phyloP scores from a whole-genome alignment of 73 alveolate species.

The Tetrahymena malaccensis region DNA sequence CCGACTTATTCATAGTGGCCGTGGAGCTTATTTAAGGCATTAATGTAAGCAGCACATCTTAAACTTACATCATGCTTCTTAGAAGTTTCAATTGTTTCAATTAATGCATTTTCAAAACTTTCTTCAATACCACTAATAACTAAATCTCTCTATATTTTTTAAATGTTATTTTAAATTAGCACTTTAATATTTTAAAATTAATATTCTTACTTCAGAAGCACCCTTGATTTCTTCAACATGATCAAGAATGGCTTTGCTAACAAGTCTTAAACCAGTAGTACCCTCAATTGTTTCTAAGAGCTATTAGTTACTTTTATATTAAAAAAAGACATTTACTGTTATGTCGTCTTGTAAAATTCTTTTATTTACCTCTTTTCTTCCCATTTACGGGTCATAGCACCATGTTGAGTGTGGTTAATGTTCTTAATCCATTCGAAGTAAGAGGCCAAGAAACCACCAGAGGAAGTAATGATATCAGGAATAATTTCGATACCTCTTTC shows the following conservation, averaged over 20 bases:
- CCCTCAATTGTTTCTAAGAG: conserved; percentile 6
- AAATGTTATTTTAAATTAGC: background rate
- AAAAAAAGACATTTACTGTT: background rate
- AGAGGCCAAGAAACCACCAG: conserved; percentile 88
- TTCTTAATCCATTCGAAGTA: conserved; percentile 84
- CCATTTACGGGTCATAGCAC: conserved; percentile 73
- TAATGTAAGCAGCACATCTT: conserved; percentile 70
- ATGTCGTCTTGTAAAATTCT: background rate
- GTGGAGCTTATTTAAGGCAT: conserved; percentile 59
- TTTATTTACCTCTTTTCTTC: conserved; percentile 49
- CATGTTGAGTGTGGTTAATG: conserved; percentile 65
- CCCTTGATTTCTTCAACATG: conserved; percentile 45
- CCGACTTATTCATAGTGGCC: conserved; percentile 39
- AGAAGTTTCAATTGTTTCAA: conserved; percentile 19
- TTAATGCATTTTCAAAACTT: conserved; percentile 34
- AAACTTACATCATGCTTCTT: conserved; percentile 34
- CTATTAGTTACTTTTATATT: background rate
- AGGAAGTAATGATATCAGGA: conserved; percentile 74
- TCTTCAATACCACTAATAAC: conserved; percentile 42
- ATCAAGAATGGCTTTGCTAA: conserved; percentile 9
- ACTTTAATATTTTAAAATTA: background rate
- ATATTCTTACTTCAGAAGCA: conserved; percentile 42
- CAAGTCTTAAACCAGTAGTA: conserved; percentile 30
- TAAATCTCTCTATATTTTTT: conserved; percentile 23
- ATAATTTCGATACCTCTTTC: conserved; percentile 55